phyloP scores from a whole-genome alignment of 352 stramenopile genomes.

The Phytophthora macrochlamydospora region DNA sequence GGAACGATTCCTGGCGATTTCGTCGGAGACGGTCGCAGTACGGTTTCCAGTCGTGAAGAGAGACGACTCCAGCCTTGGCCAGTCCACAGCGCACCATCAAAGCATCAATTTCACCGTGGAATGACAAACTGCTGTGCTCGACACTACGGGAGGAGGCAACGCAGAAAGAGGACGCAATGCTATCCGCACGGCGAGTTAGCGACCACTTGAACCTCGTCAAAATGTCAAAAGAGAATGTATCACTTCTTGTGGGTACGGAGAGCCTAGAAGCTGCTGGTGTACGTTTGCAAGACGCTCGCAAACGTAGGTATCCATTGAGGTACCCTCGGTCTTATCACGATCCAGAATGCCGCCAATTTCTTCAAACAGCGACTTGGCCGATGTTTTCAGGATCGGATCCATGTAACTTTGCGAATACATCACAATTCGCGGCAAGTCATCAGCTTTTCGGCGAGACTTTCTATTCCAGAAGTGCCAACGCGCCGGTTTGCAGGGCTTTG shows the following conservation, averaged over 20 bases:
- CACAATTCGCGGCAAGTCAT: constrained; percentile 1
- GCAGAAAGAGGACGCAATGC: constrained; percentile 19
- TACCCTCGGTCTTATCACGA: constrained; percentile 4
- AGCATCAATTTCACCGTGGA: constrained; percentile 28
- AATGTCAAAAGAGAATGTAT: constrained; percentile 21
- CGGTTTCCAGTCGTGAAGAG: constrained; percentile 23
- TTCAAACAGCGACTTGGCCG: constrained; percentile 15
- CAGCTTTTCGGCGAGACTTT: constrained; percentile 9
- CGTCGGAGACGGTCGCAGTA: constrained; percentile 22
- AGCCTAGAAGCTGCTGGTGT: constrained; percentile 22
- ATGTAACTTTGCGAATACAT: constrained; percentile 17
- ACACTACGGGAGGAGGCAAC: constrained; percentile 21
- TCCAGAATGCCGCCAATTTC: constrained; percentile 14
- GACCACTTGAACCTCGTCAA: constrained; percentile 20
- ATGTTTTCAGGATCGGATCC: constrained; percentile 11
- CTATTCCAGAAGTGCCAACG: constrained; percentile 23
- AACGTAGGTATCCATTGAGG: constrained; percentile 21
- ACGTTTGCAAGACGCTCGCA: constrained; percentile 19
- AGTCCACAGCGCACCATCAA: constrained; percentile 25
- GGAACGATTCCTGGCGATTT: constrained; percentile 21
- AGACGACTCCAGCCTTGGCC: constrained; percentile 13
- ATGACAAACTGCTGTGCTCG: constrained; percentile 18
- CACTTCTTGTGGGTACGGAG: constrained; percentile 16
- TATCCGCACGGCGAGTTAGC: constrained; percentile 12
- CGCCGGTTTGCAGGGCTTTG: background rate